Evolutionary conservation across 139 green algal genomes (phyloP).

Genomic region (Zygnema circumcarinatum): DNA sequence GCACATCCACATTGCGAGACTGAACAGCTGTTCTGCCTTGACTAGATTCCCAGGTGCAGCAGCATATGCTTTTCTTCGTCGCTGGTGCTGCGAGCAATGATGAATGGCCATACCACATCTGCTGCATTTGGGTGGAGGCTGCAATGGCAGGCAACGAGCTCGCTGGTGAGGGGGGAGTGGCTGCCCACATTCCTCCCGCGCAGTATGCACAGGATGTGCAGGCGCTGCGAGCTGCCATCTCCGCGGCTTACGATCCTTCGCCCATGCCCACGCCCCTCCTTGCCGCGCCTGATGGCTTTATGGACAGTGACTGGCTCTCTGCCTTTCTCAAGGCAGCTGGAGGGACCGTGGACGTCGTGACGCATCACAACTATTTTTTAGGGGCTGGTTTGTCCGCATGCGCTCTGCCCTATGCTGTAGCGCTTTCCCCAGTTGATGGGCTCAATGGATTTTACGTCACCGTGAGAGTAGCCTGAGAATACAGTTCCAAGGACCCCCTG

Average conservation of each 20-base stretch:
- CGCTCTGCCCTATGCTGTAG: neutral
- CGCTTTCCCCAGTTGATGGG: too few relatives aligned
- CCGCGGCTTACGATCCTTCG: neutral
- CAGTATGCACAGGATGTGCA: conserved; percentile 40
- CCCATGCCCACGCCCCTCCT: conserved; percentile 1
- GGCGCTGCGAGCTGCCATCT: neutral
- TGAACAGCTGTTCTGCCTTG: too few relatives aligned
- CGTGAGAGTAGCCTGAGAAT: too few relatives aligned
- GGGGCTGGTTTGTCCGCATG: neutral
- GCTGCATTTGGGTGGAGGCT: too few relatives aligned
- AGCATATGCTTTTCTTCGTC: too few relatives aligned
- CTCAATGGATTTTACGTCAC: too few relatives aligned
- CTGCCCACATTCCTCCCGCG: neutral
- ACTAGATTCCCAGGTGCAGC: too few relatives aligned
- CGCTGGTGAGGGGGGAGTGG: conserved; percentile 20
- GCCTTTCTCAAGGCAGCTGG: neutral
- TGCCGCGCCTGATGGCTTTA: neutral
- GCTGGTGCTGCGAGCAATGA: too few relatives aligned
- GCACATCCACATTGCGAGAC: too few relatives aligned
- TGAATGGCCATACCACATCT: too few relatives aligned
- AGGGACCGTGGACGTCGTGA: neutral
- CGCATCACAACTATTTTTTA: conserved; percentile 15
- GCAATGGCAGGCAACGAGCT: conserved; percentile 51
- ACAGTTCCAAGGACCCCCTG: too few relatives aligned
- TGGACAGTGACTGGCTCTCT: neutral